These are phyloP conservation scores for Chloromonas sp. DNA, from an alignment of 163 green algal genomes.

Conservation along the genomic window DNA sequence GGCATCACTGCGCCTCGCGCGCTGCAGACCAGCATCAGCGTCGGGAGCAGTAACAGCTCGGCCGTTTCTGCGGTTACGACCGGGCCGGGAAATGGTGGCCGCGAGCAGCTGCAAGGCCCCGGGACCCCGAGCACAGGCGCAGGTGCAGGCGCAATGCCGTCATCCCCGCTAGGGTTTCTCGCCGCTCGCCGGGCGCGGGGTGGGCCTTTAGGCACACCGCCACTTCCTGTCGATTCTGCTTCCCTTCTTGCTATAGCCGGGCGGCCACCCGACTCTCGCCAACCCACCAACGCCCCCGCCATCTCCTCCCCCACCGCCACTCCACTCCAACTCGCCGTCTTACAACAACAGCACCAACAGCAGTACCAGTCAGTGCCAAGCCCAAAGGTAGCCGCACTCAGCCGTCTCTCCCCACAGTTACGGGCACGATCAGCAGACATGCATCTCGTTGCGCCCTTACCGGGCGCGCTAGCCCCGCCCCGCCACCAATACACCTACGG, in stretches of 20 bases:
- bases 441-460: background rate
- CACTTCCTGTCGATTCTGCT: background rate
- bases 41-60: background rate
- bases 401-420: background rate
- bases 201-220: background rate
- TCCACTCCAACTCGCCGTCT: background rate
- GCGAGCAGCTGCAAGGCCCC: too few relatives aligned
- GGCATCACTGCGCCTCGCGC: background rate
- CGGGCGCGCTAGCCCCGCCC: too few relatives aligned
- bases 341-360: background rate
- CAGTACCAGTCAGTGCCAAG: background rate
- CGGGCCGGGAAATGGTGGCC: too few relatives aligned
- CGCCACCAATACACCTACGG: too few relatives aligned
- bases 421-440: constrained; percentile 13
- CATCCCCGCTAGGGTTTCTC: background rate
- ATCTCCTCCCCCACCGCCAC: too few relatives aligned
- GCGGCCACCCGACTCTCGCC: too few relatives aligned
- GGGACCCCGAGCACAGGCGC: too few relatives aligned
- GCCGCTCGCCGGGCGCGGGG: too few relatives aligned
- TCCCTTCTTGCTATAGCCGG: too few relatives aligned
- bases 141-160: background rate
- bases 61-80: too few relatives aligned
- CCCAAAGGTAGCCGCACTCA: background rate
- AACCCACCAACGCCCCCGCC: too few relatives aligned
- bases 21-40: constrained; percentile 1